A percentile compares a stretch with the other conserved stretches of the same genome.
Evolutionary conservation across 2,329 filamentous ascomycete genomes (phyloP).

Genomic region (Cordyceps cateniannulata): DNA sequence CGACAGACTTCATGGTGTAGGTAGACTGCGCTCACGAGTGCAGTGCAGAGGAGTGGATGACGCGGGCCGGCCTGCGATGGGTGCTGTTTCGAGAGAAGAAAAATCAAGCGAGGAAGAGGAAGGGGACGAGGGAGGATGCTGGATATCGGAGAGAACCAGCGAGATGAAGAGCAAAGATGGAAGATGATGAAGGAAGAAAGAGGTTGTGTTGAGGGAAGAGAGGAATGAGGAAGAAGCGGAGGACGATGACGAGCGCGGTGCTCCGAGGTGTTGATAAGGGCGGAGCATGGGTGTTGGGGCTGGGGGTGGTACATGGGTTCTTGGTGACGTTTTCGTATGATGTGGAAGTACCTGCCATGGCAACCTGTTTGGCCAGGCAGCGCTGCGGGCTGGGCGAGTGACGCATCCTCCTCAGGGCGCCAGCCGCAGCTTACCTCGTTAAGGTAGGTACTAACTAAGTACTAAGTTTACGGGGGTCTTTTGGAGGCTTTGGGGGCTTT

Average conservation of each 20-base stretch:
- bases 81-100: conserved; percentile 6
- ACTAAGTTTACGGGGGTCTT: not conserved
- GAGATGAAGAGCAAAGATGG: conserved; percentile 14
- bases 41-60: conserved; percentile 13
- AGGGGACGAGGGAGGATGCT: conserved; percentile 4
- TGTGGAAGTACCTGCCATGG: not conserved
- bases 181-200: conserved; percentile 17
- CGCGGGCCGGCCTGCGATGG: conserved; percentile 31
- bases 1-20: conserved; percentile 63
- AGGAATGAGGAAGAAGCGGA: conserved; percentile 20
- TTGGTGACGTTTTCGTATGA: not conserved
- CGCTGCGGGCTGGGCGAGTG: conserved; percentile 9
- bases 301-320: not conserved
- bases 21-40: conserved; percentile 16
- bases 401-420: conserved; percentile 11
- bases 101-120: conserved; percentile 21
- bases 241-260: conserved; percentile 16
- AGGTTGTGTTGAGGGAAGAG: conserved; percentile 18
- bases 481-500: not conserved
- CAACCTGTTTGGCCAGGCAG: not conserved
- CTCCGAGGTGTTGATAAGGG: conserved; percentile 15
- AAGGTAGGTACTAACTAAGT: too few species aligned
- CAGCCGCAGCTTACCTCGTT: not conserved
- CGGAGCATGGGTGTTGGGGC: conserved; percentile 1
- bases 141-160: not conserved